These are phyloP conservation scores for slime mould (Dictyostelium discoideum) DNA, from an alignment of 78 protist species.

Conservation along the genomic window DNA sequence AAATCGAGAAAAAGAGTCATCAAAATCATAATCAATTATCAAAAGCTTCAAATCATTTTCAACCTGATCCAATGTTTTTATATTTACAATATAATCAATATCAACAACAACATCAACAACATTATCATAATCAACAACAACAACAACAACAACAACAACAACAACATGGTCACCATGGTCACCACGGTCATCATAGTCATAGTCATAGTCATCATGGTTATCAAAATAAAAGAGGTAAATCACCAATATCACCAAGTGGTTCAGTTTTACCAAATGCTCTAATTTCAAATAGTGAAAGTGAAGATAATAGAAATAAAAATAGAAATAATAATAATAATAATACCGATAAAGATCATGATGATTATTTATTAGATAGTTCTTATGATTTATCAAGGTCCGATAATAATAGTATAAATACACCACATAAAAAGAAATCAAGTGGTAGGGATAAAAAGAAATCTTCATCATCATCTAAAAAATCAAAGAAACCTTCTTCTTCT, in stretches of 20 bases:
- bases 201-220: background rate
- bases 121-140: background rate
- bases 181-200: background rate
- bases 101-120: background rate
- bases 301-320: background rate
- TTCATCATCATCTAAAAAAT: background rate
- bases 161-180: background rate
- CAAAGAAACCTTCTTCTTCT: background rate
- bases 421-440: background rate
- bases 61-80: constrained; percentile 47
- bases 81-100: background rate
- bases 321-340: background rate
- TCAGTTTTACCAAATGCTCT: background rate
- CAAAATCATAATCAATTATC: constrained; percentile 21
- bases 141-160: background rate
- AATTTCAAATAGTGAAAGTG: background rate
- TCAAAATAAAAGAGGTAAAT: background rate
- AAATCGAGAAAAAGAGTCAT: constrained; percentile 33
- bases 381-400: constrained; percentile 29
- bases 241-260: background rate
- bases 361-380: constrained; percentile 36
- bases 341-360: constrained; percentile 19
- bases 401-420: background rate
- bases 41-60: constrained; percentile 6
- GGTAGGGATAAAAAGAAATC: background rate